Evolutionary conservation across 2,329 filamentous ascomycete species (phyloP).

Genomic region (Colletotrichum lentis): DNA sequence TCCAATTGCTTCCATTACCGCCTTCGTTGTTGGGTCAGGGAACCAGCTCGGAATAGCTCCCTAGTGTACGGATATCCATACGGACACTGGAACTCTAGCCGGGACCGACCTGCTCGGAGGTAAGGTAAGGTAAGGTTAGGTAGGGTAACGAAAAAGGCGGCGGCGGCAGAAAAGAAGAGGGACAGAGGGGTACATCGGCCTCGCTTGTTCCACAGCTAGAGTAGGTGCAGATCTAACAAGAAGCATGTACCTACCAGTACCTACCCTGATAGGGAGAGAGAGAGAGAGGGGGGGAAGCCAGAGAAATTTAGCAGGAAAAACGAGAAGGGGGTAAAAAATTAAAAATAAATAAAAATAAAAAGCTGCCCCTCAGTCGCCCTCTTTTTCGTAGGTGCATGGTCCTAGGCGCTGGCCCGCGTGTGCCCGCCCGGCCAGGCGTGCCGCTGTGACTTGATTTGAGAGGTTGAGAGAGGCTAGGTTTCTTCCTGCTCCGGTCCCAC

Average conservation of each 20-base stretch:
- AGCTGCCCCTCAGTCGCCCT: conserved; percentile 10
- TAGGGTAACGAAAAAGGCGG: background rate
- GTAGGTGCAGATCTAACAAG: background rate
- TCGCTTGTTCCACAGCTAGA: background rate
- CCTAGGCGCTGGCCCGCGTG: conserved; percentile 10
- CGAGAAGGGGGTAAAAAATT: too few relatives aligned
- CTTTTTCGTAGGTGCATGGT: conserved; percentile 1
- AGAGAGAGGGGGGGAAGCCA: too few relatives aligned
- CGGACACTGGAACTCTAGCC: background rate
- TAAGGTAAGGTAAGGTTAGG: conserved; percentile 23
- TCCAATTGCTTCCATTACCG: background rate
- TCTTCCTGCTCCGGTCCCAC: conserved; percentile 21
- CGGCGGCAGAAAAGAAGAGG: background rate
- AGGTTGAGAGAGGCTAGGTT: conserved; percentile 11
- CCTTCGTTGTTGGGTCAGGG: background rate
- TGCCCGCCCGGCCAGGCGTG: conserved; percentile 25
- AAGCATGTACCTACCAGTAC: background rate
- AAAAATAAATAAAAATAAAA: too few relatives aligned
- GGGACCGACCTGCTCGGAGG: conserved; percentile 31
- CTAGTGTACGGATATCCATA: too few relatives aligned
- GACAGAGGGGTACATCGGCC: background rate
- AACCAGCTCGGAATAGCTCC: background rate
- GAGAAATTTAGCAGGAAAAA: too few relatives aligned
- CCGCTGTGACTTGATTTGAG: conserved; percentile 31
- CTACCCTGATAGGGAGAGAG: conserved; percentile 9